phyloP scores from a whole-genome alignment of 2,329 filamentous ascomycete genomes.

The Epichloe glyceriae region DNA sequence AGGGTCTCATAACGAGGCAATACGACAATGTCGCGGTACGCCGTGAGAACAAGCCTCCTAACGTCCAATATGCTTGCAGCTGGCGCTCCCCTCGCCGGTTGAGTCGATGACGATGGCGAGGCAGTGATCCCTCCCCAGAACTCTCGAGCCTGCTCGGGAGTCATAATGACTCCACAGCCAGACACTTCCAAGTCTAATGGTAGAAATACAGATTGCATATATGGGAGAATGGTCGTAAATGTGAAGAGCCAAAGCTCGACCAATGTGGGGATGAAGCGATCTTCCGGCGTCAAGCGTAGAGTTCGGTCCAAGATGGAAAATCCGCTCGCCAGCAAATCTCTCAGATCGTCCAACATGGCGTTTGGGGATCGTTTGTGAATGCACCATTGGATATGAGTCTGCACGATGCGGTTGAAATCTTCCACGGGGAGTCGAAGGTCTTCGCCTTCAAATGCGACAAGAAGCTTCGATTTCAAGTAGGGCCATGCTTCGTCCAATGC shows the following conservation, averaged over 20 bases:
- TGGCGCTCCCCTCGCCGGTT: constrained; percentile 30
- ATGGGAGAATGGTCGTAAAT: constrained; percentile 80
- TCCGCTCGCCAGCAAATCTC: constrained; percentile 64
- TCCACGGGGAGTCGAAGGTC: constrained; percentile 69
- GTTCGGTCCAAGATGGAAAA: constrained; percentile 80
- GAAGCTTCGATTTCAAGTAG: constrained; percentile 59
- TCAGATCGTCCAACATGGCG: constrained; percentile 61
- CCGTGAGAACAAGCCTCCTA: constrained; percentile 72
- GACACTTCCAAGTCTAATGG: constrained; percentile 89
- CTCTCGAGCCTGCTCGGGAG: constrained; percentile 64
- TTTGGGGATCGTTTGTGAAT: constrained; percentile 60
- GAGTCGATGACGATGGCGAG: constrained; percentile 21
- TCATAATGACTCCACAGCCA: constrained; percentile 69
- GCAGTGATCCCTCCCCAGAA: constrained; percentile 70
- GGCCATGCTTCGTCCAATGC: constrained; percentile 72
- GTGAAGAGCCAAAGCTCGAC: constrained; percentile 93
- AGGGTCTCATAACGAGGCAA: constrained; percentile 79
- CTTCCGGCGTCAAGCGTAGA: constrained; percentile 65
- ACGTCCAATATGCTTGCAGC: constrained; percentile 59
- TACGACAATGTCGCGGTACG: constrained; percentile 81
- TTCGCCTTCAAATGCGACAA: constrained; percentile 71
- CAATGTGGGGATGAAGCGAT: constrained; percentile 75
- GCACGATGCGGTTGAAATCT: constrained; percentile 71
- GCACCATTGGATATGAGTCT: constrained; percentile 64
- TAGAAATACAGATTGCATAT: constrained; percentile 89